Base-by-base conservation (phyloP, 805 yeast species). In the Candida sithepensis region DNA sequence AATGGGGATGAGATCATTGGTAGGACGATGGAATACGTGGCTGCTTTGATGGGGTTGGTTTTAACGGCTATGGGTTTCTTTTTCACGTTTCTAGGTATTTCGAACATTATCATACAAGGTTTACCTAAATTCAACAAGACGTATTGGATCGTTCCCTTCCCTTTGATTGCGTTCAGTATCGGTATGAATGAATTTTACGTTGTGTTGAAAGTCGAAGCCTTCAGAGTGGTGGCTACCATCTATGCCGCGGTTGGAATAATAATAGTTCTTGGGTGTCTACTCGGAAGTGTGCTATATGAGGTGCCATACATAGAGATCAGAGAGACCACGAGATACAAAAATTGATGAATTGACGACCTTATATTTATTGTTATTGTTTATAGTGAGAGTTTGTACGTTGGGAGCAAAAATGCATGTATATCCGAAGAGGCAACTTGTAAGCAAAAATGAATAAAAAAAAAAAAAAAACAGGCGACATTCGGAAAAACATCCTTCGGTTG, bases 111-210 rank as follows among this genome's bases (percentile, higher is more conserved):
- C 1, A 53, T 59, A 14, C 48, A 58, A 16, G 73, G 74, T 1
- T 30, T 54, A 8, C 58, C 58, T 1, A 43, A 39, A 18, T 80
- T 77, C 59, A 70, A 71, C 44, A 70, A 72, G 50, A 74, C 76
- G 0, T 81, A 79, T 77, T 85, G 96, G 96, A 79, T 88, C 20
- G 77, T 86, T 72, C 84, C 96, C 52, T 89, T 88, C 79, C 96
- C 96, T 3, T 57, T 87, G 57, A 95, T 95, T 3, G 87, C 92
- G 0, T 79, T 85, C 81, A 70, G 85, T 1, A 58, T 85, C 14
- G 81, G 87, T 1, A 72, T 80, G 47, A 66, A 70, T 13, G 76
- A 79, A 55, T 61, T 88, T 16, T 82, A 72, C 38, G 54, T 49
- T 3, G 59, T 74, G 3, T 76, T 72, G 51, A 74, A 44, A 19